Percentiles rank a stretch among this genome's conserved stretches.
Evolutionary conservation across 306 rosid species (phyloP).

Genomic region (Castanea crenata): DNA sequence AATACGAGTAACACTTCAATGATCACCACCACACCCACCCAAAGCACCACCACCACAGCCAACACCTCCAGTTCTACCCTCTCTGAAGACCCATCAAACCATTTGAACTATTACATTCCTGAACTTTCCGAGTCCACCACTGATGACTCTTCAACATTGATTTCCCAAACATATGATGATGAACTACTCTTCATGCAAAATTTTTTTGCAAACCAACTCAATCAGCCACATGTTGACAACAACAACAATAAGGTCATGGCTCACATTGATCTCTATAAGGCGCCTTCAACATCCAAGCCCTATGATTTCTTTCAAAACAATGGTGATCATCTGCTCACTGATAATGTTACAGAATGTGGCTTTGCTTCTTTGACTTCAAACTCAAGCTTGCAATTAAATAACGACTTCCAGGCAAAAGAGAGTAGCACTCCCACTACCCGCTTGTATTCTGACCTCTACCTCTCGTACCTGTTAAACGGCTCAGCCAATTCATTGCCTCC

Average conservation of each 20-base stretch:
- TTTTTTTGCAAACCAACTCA: slow-evolving; percentile 28
- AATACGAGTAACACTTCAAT: not conserved
- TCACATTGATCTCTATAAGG: slow-evolving; percentile 1
- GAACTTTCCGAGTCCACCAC: slow-evolving; percentile 38
- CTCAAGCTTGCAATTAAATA: not conserved
- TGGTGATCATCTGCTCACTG: slow-evolving; percentile 18
- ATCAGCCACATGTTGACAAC: not conserved
- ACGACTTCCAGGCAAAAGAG: not conserved
- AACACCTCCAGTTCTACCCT: slow-evolving; percentile 2
- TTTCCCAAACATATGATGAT: slow-evolving; percentile 42
- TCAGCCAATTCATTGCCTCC: slow-evolving; percentile 24
- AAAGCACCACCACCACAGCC: not conserved
- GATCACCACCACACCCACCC: slow-evolving; percentile 7
- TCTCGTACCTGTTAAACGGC: slow-evolving; percentile 57
- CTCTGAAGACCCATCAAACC: slow-evolving; percentile 21
- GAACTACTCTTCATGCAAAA: slow-evolving; percentile 70
- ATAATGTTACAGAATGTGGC: not conserved
- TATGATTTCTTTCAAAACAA: not conserved
- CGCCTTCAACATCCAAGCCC: not conserved
- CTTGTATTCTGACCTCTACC: slow-evolving; percentile 46
- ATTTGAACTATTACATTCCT: slow-evolving; percentile 11
- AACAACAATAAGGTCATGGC: not conserved
- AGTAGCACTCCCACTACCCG: not conserved
- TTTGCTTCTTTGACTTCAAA: slow-evolving; percentile 3
- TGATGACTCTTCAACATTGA: slow-evolving; percentile 14